Conservation (phyloP, 208 protist species). For the Leishmania amazonensis region DNA sequence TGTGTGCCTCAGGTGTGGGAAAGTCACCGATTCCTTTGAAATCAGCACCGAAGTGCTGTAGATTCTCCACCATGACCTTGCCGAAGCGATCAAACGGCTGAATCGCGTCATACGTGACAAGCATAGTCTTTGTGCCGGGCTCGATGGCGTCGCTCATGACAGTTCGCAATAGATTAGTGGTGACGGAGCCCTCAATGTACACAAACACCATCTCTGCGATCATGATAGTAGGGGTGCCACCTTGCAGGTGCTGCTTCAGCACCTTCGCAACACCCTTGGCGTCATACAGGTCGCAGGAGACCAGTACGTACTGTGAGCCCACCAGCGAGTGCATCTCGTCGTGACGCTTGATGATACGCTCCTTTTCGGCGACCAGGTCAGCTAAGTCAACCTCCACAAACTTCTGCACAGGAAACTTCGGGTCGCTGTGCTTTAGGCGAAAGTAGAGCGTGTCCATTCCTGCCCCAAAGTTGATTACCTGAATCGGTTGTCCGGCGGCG, state of each 20-base stretch:
- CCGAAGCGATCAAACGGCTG: conserved; percentile 89
- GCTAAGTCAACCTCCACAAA: conserved; percentile 88
- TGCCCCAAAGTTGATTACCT: conserved; percentile 88
- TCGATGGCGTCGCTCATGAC: conserved; percentile 62
- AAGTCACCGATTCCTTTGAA: conserved; percentile 78
- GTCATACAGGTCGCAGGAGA: conserved; percentile 67
- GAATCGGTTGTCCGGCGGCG: conserved; percentile 49
- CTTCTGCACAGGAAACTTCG: conserved; percentile 50
- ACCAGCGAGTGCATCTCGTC: conserved; percentile 35
- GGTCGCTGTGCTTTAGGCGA: conserved; percentile 66
- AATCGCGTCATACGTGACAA: conserved; percentile 90
- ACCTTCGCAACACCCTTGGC: conserved; percentile 41
- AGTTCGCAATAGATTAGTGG: conserved; percentile 60
- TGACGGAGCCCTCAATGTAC: conserved; percentile 77
- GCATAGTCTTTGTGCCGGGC: conserved; percentile 37
- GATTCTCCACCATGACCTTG: conserved; percentile 85
- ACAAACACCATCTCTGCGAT: conserved; percentile 92
- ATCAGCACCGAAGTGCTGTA: conserved; percentile 58
- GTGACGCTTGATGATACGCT: conserved; percentile 55
- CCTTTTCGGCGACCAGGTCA: conserved; percentile 80
- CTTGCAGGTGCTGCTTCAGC: conserved; percentile 49
- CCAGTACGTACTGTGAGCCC: conserved; percentile 56
- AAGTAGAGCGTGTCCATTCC: conserved; percentile 93
- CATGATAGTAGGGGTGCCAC: conserved; percentile 71
- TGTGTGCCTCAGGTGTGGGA: conserved; percentile 71